Percentiles rank a stretch among this genome's conserved stretches.
These are phyloP conservation scores for Fusarium mangiferae DNA, from an alignment of 2,329 filamentous ascomycete species.

Conservation along the genomic window DNA sequence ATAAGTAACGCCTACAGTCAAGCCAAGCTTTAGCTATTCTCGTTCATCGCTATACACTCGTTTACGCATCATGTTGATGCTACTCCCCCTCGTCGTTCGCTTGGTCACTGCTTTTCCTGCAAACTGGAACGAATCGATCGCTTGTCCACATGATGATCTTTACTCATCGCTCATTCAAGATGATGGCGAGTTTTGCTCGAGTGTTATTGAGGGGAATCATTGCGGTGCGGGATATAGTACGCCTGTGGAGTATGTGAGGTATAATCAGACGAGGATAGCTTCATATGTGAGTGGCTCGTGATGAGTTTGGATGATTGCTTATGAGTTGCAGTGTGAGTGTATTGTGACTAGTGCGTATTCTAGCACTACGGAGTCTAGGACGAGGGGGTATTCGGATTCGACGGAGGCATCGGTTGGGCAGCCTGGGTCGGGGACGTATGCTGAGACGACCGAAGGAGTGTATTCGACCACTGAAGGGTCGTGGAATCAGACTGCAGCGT, in stretches of 20 bases:
- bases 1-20: constrained; percentile 31
- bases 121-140: constrained; percentile 28
- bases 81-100: constrained; percentile 21
- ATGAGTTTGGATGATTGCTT: neutral
- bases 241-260: constrained; percentile 44
- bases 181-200: constrained; percentile 46
- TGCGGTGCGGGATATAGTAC: constrained; percentile 41
- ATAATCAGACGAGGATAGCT: constrained; percentile 45
- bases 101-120: constrained; percentile 15
- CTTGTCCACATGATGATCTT: constrained; percentile 45
- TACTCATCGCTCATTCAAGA: constrained; percentile 45
- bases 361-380: neutral
- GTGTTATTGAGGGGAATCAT: constrained; percentile 40
- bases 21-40: neutral
- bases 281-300: constrained; percentile 43
- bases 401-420: constrained; percentile 8
- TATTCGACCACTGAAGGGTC: neutral
- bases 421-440: constrained; percentile 18
- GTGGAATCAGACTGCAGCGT: neutral
- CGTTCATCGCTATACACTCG: constrained; percentile 23
- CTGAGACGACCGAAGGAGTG: neutral
- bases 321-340: constrained; percentile 43
- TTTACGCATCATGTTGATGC: constrained; percentile 38
- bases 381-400: neutral
- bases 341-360: constrained; percentile 26